Evolutionary conservation across 2,329 filamentous ascomycete genomes (phyloP).

Genomic region (Calonectria henricotiae): DNA sequence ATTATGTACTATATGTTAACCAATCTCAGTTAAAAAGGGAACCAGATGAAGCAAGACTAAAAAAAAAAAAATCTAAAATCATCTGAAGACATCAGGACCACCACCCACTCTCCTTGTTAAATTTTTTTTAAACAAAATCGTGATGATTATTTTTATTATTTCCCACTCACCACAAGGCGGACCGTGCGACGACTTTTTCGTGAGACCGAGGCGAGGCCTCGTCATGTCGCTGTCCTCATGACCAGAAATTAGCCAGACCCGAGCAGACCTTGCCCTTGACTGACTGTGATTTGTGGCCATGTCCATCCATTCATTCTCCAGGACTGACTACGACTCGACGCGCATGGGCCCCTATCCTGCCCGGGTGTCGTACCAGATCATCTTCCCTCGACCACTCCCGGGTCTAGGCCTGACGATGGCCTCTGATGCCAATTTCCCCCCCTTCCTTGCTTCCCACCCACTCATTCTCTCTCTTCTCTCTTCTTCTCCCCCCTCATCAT

Average conservation of each 20-base stretch:
- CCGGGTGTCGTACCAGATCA: conserved; percentile 36
- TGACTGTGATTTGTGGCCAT: conserved; percentile 26
- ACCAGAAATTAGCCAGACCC: conserved; percentile 21
- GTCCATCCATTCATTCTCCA: conserved; percentile 21
- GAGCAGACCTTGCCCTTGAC: conserved; percentile 26
- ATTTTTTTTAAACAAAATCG: no score
- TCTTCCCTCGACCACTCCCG: conserved; percentile 16
- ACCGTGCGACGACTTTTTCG: conserved; percentile 25
- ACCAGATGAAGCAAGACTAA: neutral
- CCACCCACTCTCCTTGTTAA: neutral
- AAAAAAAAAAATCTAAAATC: neutral
- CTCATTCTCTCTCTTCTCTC: neutral
- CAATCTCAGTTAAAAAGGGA: neutral
- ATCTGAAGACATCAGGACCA: neutral
- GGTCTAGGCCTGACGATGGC: conserved; percentile 36
- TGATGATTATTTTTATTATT: neutral
- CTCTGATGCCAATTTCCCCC: conserved; percentile 11
- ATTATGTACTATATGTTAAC: neutral
- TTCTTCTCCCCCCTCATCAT: neutral
- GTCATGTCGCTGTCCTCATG: conserved; percentile 29
- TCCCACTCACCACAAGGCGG: conserved; percentile 6
- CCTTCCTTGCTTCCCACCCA: neutral
- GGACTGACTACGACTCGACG: conserved; percentile 18
- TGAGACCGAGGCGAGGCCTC: conserved; percentile 24
- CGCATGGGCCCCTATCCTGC: conserved; percentile 36